Evolutionary conservation across 2,329 filamentous ascomycete genomes (phyloP).

Genomic region (Chlorencoelia australis): DNA sequence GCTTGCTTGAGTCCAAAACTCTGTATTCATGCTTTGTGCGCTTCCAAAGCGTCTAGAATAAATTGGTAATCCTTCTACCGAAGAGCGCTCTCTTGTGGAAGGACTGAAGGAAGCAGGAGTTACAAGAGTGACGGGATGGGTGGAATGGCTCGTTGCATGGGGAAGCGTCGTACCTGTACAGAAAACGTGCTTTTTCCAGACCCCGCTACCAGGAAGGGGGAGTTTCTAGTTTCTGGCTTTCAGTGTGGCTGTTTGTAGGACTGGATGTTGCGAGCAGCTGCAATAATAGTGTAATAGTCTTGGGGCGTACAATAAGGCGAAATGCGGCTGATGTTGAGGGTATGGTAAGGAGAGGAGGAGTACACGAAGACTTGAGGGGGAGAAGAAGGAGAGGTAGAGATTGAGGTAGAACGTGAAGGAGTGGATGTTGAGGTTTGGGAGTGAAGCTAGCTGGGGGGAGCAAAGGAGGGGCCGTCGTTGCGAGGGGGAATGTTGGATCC

Average conservation of each 20-base stretch:
- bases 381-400: neutral
- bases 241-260: neutral
- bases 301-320: too few relatives aligned
- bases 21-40: too few relatives aligned
- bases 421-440: neutral
- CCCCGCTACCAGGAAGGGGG: conserved; percentile 5
- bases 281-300: too few relatives aligned
- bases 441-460: neutral
- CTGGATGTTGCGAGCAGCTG: too few relatives aligned
- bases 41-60: conserved; percentile 11
- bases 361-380: neutral
- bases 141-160: too few relatives aligned
- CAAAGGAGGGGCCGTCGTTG: neutral
- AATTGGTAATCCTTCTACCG: neutral
- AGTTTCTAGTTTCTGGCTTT: neutral
- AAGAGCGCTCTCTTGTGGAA: too few relatives aligned
- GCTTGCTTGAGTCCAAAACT: too few relatives aligned
- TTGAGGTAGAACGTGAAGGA: neutral
- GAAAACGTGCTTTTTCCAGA: conserved; percentile 4
- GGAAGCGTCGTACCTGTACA: conserved; percentile 1
- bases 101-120: too few relatives aligned
- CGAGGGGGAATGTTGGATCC: too few relatives aligned
- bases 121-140: too few relatives aligned
- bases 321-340: neutral
- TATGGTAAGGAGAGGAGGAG: neutral